Evolutionary conservation across 768 basidiomycete species (phyloP).

Genomic region (Lyophyllum atratum): DNA sequence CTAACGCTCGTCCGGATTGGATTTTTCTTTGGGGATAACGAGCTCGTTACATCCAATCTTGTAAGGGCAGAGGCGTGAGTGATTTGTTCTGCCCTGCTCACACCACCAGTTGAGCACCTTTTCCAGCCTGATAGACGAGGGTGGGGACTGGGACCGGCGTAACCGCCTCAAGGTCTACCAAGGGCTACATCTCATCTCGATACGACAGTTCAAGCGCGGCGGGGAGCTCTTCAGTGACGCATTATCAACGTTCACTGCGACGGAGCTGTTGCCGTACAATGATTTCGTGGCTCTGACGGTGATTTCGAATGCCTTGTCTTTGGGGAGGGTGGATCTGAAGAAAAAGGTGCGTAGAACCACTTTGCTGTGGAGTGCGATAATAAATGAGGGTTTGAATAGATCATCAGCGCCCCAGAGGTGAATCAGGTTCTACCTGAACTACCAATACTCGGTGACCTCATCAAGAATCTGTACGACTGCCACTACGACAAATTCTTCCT

Average conservation of each 20-base stretch:
- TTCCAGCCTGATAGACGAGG: conserved; percentile 83
- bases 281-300: conserved; percentile 89
- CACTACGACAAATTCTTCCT: conserved; percentile 95
- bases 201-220: conserved; percentile 89
- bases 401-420: conserved; percentile 87
- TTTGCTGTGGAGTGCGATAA: background rate
- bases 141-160: conserved; percentile 97
- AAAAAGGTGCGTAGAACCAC: conserved; percentile 63
- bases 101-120: no score
- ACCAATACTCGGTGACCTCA: conserved; percentile 79
- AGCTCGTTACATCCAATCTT: conserved; percentile 70
- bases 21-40: conserved; percentile 83
- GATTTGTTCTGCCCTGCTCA: no score
- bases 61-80: conserved; percentile 80
- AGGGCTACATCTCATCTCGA: conserved; percentile 80
- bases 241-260: conserved; percentile 91
- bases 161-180: conserved; percentile 97
- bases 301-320: conserved; percentile 72
- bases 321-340: conserved; percentile 86
- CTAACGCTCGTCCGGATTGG: conserved; percentile 88
- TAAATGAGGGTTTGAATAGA: conserved; percentile 39
- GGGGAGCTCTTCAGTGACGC: conserved; percentile 89
- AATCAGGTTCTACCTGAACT: conserved; percentile 81
- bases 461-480: conserved; percentile 87
- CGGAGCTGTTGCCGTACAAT: conserved; percentile 84